These are phyloP conservation scores for Cyberlindnera mississippiensis DNA, from an alignment of 805 yeast species.

Conservation along the genomic window DNA sequence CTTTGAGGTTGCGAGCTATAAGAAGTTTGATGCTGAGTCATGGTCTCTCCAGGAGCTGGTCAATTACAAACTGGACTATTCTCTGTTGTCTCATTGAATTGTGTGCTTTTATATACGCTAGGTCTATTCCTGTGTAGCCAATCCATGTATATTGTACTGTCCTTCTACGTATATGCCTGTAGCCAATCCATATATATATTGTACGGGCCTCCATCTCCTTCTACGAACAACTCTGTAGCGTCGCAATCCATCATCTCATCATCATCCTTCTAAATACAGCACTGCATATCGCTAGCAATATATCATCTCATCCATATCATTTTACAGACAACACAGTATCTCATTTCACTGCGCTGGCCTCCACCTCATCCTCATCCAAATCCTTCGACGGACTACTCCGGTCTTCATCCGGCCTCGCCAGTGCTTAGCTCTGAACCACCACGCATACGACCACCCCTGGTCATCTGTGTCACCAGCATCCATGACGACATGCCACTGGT, in stretches of 20 bases:
- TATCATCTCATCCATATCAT: too few relatives aligned
- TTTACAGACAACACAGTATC: too few relatives aligned
- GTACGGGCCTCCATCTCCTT: too few relatives aligned
- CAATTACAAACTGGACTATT: slow-evolving; percentile 17
- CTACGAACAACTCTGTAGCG: too few relatives aligned
- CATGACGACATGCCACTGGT: slow-evolving; percentile 72
- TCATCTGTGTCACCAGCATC: slow-evolving; percentile 60
- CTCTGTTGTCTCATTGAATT: slow-evolving; percentile 2
- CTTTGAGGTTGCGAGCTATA: slow-evolving; percentile 16
- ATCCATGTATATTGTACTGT: too few relatives aligned
- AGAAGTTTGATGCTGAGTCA: slow-evolving; percentile 22
- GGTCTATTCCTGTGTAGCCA: too few relatives aligned
- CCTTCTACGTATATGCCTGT: too few relatives aligned
- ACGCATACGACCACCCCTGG: slow-evolving; percentile 78
- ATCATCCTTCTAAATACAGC: too few relatives aligned
- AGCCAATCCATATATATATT: too few relatives aligned
- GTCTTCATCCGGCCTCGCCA: slow-evolving; percentile 55
- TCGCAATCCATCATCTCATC: too few relatives aligned
- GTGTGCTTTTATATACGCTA: too few relatives aligned
- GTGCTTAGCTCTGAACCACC: slow-evolving; percentile 39
- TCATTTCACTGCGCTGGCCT: neutral
- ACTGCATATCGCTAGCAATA: too few relatives aligned
- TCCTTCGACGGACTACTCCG: slow-evolving; percentile 59
- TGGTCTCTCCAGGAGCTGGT: slow-evolving; percentile 13
- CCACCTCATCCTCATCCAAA: slow-evolving; percentile 49